These are phyloP conservation scores for Hypoxylon sp. DNA, from an alignment of 2,329 filamentous ascomycete species.

Conservation along the genomic window DNA sequence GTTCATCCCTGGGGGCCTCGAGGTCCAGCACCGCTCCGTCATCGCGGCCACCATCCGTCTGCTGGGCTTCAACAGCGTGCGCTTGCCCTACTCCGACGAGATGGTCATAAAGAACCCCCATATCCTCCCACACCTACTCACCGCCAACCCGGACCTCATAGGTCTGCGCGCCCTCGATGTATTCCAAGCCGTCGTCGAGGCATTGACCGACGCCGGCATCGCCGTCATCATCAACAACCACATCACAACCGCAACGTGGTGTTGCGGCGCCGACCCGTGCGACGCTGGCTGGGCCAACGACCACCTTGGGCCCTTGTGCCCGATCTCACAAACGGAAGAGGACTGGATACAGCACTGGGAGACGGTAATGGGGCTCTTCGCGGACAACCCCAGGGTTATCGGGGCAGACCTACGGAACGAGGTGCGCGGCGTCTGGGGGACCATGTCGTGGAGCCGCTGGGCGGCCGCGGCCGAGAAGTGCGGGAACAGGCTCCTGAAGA, in stretches of 20 bases:
- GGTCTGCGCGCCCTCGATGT: constrained; percentile 72
- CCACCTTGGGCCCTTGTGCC: constrained; percentile 72
- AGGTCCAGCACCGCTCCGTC: constrained; percentile 71
- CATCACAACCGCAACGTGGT: constrained; percentile 78
- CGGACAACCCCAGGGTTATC: constrained; percentile 72
- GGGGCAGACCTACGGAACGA: constrained; percentile 79
- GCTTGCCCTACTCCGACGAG: constrained; percentile 78
- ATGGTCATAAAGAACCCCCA: constrained; percentile 73
- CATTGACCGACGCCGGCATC: constrained; percentile 73
- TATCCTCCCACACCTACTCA: constrained; percentile 65
- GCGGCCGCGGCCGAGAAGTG: constrained; percentile 74
- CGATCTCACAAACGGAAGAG: constrained; percentile 73
- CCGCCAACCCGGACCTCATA: constrained; percentile 72
- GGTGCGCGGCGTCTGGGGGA: constrained; percentile 77
- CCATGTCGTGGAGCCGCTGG: constrained; percentile 76
- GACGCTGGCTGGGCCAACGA: constrained; percentile 78
- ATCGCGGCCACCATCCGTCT: constrained; percentile 72
- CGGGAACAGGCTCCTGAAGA: constrained; percentile 70
- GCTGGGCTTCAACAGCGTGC: constrained; percentile 79
- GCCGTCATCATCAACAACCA: constrained; percentile 79
- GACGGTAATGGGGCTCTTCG: constrained; percentile 71
- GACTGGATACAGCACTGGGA: constrained; percentile 78
- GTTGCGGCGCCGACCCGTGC: constrained; percentile 77
- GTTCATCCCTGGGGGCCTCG: constrained; percentile 75
- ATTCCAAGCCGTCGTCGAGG: constrained; percentile 69